Evolutionary conservation across 768 basidiomycete genomes (phyloP), one percentile per base, ranked within the genome.

Genomic region (Rickenella mellea): DNA sequence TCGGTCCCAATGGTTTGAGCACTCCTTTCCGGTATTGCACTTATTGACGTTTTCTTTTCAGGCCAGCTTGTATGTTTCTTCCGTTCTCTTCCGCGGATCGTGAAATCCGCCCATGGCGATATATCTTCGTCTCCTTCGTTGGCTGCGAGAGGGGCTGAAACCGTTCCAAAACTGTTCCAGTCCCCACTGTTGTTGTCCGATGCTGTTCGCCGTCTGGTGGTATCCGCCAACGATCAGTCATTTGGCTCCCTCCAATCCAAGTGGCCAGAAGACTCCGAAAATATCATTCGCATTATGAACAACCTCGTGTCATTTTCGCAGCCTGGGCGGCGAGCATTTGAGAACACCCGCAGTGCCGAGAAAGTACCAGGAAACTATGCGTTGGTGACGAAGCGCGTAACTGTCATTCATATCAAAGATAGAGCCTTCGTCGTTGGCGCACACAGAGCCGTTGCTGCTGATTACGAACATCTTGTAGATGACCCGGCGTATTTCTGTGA

Each of bases 21-120:
- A 17, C 33, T 10, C 15, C 6, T 20, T 42, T 27, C 14, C 26
- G 25, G 20, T 3, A 2, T 14, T 31, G 12, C 43, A 41, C 33
- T 42, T 14, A n/a, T 40, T 8, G 37, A 47, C 36, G 48, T 48
- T 36, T 12, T 4, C 11, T 9, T 36, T 33, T 20, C 48, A 93
- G 91, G 89, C 38, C 81, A 91, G 64, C 65, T 94, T 1, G 75
- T 93, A 0, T 88, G 81, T 55, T 92, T 94, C 64, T 92, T 86
- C 64, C 74, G 81, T 33, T 76, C 80, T 3, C 79, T 83, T 2
- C 80, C 79, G 15, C 74, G 83, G 12, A 73, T 83, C 43, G 76
- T 85, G 7, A 73, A 74, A n/a, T 77, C 77, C 39, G 59, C 67
- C 10, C 55, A 72, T 38, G 64, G 74, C 48, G 70, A 71, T 21